phyloP scores from a whole-genome alignment of 495 filamentous ascomycete genomes.

The Eremomyces bilateralis region DNA sequence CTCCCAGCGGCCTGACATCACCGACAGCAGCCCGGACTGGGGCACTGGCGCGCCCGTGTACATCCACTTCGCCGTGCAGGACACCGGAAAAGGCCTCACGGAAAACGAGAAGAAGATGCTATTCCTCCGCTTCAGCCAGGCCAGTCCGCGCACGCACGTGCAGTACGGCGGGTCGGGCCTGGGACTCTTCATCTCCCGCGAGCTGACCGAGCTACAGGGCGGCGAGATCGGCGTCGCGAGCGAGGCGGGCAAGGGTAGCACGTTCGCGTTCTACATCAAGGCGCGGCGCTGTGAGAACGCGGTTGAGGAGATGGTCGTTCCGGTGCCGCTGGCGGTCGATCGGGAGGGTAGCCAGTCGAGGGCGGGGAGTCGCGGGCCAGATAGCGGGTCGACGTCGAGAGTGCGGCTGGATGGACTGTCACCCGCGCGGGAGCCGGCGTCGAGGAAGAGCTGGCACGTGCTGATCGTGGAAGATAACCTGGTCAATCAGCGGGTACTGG shows the following conservation, averaged over 20 bases:
- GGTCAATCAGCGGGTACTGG: conserved; percentile 48
- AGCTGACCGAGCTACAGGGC: conserved; percentile 59
- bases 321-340: no score
- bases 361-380: neutral
- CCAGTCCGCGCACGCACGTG: conserved; percentile 10
- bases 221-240: conserved; percentile 65
- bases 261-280: conserved; percentile 69
- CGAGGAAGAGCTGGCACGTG: conserved; percentile 1
- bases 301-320: no score
- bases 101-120: conserved; percentile 8
- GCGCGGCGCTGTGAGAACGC: conserved; percentile 25
- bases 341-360: neutral
- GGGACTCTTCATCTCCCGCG: conserved; percentile 60
- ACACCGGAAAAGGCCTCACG: conserved; percentile 9
- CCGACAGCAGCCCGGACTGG: conserved; percentile 17
- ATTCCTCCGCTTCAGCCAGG: conserved; percentile 12
- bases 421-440: neutral
- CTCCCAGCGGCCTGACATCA: conserved; percentile 22
- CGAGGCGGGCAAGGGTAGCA: conserved; percentile 45
- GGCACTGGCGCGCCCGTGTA: conserved; percentile 7
- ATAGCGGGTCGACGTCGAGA: neutral
- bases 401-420: neutral
- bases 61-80: conserved; percentile 7
- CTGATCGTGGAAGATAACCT: conserved; percentile 23
- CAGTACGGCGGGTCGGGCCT: conserved; percentile 66